Conservation (phyloP, 371 early-diverging fungal species). For the Mucor indicus region DNA sequence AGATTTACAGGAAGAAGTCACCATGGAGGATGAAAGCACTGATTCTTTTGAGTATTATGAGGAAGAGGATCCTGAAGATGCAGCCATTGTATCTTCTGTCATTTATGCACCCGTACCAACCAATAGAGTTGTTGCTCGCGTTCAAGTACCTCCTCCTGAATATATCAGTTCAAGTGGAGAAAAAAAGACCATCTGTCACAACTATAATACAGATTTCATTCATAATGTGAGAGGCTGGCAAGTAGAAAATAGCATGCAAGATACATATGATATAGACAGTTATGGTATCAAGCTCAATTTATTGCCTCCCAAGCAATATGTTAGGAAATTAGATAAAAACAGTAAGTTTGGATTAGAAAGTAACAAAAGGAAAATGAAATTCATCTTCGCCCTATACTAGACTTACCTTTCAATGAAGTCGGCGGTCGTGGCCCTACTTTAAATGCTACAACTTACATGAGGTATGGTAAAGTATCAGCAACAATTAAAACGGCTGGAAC, state of each 20-base stretch:
- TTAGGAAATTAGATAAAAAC: constrained; percentile 8
- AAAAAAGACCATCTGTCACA: constrained; percentile 12
- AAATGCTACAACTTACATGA: constrained; percentile 36
- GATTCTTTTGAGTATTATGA: background rate
- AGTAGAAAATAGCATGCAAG: constrained; percentile 19
- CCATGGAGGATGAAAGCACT: background rate
- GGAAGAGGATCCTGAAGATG: background rate
- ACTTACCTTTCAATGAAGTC: constrained; percentile 27
- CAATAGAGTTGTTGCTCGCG: background rate
- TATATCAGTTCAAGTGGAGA: constrained; percentile 2
- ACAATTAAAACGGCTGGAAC: constrained; percentile 42
- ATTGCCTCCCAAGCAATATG: constrained; percentile 9
- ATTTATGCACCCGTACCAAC: constrained; percentile 17
- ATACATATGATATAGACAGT: constrained; percentile 16
- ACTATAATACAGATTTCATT: constrained; percentile 12
- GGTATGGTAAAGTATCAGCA: constrained; percentile 56
- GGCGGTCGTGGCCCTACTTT: constrained; percentile 42
- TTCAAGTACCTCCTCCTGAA: background rate
- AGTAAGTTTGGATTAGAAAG: background rate
- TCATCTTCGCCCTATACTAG: background rate
- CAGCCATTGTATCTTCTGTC: constrained; percentile 9
- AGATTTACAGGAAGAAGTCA: too few relatives aligned
- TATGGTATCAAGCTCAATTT: constrained; percentile 9
- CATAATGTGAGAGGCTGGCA: constrained; percentile 12
- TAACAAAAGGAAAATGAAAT: too few relatives aligned